Evolutionary conservation across 768 basidiomycete species (phyloP).

Genomic region (Exidia glandulosa): DNA sequence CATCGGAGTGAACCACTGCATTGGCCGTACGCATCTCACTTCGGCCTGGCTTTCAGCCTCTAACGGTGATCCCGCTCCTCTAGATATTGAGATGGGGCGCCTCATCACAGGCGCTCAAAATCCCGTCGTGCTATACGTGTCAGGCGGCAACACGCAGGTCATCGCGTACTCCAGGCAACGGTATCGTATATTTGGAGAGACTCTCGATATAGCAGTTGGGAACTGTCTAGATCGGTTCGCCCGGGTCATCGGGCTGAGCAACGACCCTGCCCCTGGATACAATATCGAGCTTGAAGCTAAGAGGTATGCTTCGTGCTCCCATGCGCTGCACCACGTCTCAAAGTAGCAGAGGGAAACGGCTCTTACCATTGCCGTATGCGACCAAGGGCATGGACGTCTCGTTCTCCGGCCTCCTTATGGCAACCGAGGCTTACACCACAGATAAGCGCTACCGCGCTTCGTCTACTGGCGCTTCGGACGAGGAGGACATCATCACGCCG

Average conservation of each 20-base stretch:
- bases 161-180: conserved; percentile 97
- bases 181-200: conserved; percentile 98
- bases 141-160: conserved; percentile 97
- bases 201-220: conserved; percentile 97
- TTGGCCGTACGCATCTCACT: conserved; percentile 64
- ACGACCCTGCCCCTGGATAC: conserved; percentile 92
- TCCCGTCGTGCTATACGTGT: conserved; percentile 95
- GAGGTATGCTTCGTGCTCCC: conserved; percentile 36
- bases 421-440: conserved; percentile 74
- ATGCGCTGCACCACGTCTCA: neutral
- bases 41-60: conserved; percentile 21
- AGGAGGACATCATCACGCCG: conserved; percentile 72
- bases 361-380: conserved; percentile 80
- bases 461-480: conserved; percentile 17
- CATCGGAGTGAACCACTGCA: conserved; percentile 97
- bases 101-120: conserved; percentile 90
- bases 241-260: conserved; percentile 83
- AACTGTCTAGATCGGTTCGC: conserved; percentile 98
- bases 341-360: conserved; percentile 58
- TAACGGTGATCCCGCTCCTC: neutral
- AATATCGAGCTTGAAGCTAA: conserved; percentile 97
- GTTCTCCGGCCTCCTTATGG: conserved; percentile 85
- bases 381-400: conserved; percentile 99
- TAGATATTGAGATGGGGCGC: conserved; percentile 96
- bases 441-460: conserved; percentile 64